Conservation (phyloP, 306 rosid species). For the Datisca glomerata region DNA sequence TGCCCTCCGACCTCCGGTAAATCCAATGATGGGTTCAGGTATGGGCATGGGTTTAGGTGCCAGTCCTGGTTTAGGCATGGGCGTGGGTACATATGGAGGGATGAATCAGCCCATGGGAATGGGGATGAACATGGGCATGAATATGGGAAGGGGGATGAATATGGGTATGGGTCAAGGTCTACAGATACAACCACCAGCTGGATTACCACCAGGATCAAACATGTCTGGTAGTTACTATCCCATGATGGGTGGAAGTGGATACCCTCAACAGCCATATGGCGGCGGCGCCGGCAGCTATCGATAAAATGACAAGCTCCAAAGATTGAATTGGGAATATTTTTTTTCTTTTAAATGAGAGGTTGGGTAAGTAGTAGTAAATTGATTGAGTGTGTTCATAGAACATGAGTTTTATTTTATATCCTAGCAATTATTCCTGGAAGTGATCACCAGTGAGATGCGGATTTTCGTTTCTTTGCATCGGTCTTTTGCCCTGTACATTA, state of each 20-base stretch:
- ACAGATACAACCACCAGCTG: constrained; percentile 60
- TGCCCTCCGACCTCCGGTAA: constrained; percentile 45
- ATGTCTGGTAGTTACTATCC: constrained; percentile 55
- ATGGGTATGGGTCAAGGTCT: constrained; percentile 54
- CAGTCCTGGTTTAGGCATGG: constrained; percentile 24
- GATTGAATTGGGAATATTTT: too few species aligned
- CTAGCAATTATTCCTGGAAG: too few species aligned
- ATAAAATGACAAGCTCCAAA: too few species aligned
- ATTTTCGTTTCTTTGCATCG: too few species aligned
- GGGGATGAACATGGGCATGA: constrained; percentile 27
- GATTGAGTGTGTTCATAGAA: too few species aligned
- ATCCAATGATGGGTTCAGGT: constrained; percentile 51
- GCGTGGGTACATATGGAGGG: constrained; percentile 41
- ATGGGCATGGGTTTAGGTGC: constrained; percentile 30
- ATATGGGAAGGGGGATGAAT: constrained; percentile 21
- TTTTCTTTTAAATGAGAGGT: too few species aligned
- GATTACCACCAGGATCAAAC: constrained; percentile 52
- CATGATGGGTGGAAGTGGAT: constrained; percentile 70
- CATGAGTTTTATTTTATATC: too few species aligned
- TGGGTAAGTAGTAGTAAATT: too few species aligned
- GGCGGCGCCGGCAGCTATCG: too few species aligned
- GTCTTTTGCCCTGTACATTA: too few species aligned
- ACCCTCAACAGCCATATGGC: constrained; percentile 76
- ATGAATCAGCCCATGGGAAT: constrained; percentile 37
- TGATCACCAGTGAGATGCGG: too few species aligned